Evolutionary conservation across 2,329 filamentous ascomycete genomes (phyloP).

Genomic region (Fusarium longipes): DNA sequence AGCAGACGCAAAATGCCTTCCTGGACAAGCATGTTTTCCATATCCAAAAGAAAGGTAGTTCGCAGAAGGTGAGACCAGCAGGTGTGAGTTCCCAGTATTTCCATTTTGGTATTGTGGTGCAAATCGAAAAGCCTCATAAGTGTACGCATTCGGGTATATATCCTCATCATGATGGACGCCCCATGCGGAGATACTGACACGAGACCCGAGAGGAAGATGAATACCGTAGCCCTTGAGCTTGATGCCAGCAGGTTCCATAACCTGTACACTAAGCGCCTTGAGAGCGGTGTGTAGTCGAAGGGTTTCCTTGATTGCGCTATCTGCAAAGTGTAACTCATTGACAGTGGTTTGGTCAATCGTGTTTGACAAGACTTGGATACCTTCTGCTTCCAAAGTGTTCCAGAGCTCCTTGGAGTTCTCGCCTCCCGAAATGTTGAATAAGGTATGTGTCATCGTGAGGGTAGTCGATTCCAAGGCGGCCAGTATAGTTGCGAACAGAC

Average conservation of each 20-base stretch:
- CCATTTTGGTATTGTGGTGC: too few species aligned
- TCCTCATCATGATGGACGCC: neutral
- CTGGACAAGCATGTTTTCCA: neutral
- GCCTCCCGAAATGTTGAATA: neutral
- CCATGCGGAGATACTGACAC: neutral
- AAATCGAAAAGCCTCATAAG: constrained; percentile 1
- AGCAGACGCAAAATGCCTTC: neutral
- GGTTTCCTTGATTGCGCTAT: constrained; percentile 6
- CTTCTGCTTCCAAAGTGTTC: neutral
- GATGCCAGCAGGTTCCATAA: neutral
- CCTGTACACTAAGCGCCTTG: neutral
- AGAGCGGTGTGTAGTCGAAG: neutral
- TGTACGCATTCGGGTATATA: neutral
- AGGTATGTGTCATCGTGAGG: neutral
- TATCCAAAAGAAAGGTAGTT: neutral
- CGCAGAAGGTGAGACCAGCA: accelerated
- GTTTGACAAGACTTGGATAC: accelerated
- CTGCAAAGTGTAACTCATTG: neutral
- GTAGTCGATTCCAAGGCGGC: neutral
- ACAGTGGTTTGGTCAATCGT: neutral
- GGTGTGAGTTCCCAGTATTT: neutral
- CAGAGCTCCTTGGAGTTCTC: accelerated
- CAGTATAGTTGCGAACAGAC: neutral
- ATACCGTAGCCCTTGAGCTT: accelerated
- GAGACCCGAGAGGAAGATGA: neutral